Evolutionary conservation across 306 rosid genomes (phyloP).

Genomic region (Fragaria nilgerrensis): DNA sequence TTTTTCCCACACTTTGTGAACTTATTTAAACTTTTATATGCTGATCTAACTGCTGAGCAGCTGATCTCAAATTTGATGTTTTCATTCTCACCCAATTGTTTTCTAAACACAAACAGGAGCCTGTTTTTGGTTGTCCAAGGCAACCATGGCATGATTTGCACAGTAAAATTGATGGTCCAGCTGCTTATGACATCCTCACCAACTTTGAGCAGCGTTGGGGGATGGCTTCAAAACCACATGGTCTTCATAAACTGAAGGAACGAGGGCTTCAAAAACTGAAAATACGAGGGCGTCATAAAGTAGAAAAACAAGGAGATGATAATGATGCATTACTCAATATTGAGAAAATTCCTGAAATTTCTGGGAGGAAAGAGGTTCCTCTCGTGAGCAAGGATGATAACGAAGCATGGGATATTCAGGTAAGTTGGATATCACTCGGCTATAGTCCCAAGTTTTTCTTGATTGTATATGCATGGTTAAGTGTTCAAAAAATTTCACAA

Average conservation of each 20-base stretch:
- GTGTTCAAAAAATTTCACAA: not conserved
- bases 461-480: not conserved
- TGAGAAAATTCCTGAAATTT: conserved; percentile 63
- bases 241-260: conserved; percentile 34
- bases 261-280: too few relatives aligned
- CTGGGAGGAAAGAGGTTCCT: conserved; percentile 47
- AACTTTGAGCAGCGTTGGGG: conserved; percentile 90
- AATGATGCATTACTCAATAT: conserved; percentile 66
- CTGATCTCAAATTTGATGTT: too few relatives aligned
- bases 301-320: not conserved
- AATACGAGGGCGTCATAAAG: not conserved
- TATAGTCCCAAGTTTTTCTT: not conserved
- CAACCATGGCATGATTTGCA: conserved; percentile 98
- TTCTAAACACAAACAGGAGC: conserved; percentile 41
- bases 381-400: conserved; percentile 29
- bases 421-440: conserved; percentile 23
- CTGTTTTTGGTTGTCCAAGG: conserved; percentile 67
- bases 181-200: conserved; percentile 77
- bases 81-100: not conserved
- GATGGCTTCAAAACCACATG: conserved; percentile 43
- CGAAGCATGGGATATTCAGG: conserved; percentile 88
- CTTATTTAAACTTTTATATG: too few relatives aligned
- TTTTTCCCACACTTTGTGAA: too few relatives aligned
- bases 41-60: too few relatives aligned
- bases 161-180: conserved; percentile 75